phyloP scores from a whole-genome alignment of 495 filamentous ascomycete genomes.

The Lasiosphaeriaceae sp. region DNA sequence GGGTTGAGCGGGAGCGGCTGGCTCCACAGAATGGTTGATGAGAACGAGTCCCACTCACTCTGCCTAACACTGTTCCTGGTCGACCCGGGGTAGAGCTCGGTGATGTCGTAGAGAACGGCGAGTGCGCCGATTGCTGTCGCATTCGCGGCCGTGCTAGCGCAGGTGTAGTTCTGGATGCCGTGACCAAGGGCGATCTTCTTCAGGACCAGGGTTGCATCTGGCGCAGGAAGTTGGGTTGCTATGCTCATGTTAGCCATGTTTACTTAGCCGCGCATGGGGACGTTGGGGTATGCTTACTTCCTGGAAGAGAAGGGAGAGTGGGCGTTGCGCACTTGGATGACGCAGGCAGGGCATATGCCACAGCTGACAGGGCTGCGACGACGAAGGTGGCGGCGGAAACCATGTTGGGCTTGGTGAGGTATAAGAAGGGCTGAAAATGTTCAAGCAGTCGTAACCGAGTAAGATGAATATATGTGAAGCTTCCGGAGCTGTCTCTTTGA shows the following conservation, averaged over 20 bases:
- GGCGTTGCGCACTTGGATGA: constrained; percentile 9
- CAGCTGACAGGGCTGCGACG: constrained; percentile 23
- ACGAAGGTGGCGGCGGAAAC: constrained; percentile 22
- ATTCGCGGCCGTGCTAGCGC: constrained; percentile 25
- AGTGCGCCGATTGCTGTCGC: constrained; percentile 54
- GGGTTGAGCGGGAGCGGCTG: constrained; percentile 38
- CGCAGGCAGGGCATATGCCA: constrained; percentile 20
- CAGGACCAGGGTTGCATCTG: constrained; percentile 44
- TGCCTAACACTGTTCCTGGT: constrained; percentile 21
- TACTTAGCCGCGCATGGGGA: not conserved
- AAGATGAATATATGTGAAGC: constrained; percentile 13
- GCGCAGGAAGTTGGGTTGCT: constrained; percentile 41
- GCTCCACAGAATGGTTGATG: constrained; percentile 29
- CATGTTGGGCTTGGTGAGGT: constrained; percentile 16
- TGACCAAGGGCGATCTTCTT: constrained; percentile 64
- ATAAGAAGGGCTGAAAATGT: not conserved
- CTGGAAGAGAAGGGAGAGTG: constrained; percentile 20
- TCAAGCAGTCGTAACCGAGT: not conserved
- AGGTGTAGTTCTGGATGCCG: constrained; percentile 78
- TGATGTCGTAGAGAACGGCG: constrained; percentile 63
- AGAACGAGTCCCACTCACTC: constrained; percentile 27
- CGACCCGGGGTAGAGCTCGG: constrained; percentile 42
- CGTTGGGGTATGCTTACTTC: constrained; percentile 14
- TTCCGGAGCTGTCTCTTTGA: constrained; percentile 16
- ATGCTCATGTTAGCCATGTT: not conserved